phyloP scores from a whole-genome alignment of 2,329 filamentous ascomycete species.

The Knoxdaviesia capensis region DNA sequence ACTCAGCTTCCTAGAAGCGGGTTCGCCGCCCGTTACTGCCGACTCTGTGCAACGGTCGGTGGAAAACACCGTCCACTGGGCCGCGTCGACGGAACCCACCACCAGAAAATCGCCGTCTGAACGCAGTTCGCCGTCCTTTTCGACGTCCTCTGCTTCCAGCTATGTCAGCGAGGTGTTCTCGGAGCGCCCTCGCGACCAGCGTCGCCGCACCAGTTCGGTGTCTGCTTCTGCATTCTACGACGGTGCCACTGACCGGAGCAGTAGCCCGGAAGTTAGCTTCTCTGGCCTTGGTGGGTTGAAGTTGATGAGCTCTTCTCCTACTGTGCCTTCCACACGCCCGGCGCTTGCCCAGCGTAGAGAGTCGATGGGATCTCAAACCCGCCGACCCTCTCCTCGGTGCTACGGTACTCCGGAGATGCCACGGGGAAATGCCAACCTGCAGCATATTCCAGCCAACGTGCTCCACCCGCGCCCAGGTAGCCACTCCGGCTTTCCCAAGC shows the following conservation, averaged over 20 bases:
- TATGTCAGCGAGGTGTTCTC: slow-evolving; percentile 8
- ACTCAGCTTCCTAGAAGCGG: slow-evolving; percentile 36
- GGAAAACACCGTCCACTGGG: slow-evolving; percentile 10
- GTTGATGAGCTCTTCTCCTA: slow-evolving; percentile 9
- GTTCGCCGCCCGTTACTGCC: slow-evolving; percentile 25
- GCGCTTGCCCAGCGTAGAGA: background rate
- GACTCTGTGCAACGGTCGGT: slow-evolving; percentile 14
- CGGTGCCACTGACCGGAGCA: slow-evolving; percentile 22
- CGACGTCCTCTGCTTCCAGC: slow-evolving; percentile 33
- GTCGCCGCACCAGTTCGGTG: no score
- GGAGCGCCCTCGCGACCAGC: no score
- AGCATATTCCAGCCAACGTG: slow-evolving; percentile 15
- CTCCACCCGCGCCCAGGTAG: slow-evolving; percentile 13
- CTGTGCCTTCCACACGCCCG: background rate
- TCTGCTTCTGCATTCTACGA: slow-evolving; percentile 13
- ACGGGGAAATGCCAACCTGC: slow-evolving; percentile 16
- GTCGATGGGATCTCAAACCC: background rate
- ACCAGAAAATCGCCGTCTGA: slow-evolving; percentile 11
- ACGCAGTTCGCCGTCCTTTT: slow-evolving; percentile 18
- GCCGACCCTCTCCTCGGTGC: background rate
- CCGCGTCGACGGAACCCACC: slow-evolving; percentile 8
- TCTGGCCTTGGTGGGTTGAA: no score
- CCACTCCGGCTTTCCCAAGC: slow-evolving; percentile 8
- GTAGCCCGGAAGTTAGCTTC: slow-evolving; percentile 19
- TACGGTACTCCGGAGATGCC: slow-evolving; percentile 23